Evolutionary conservation across 352 stramenopile species (phyloP).

Genomic region (Nothophytophthora sp.): DNA sequence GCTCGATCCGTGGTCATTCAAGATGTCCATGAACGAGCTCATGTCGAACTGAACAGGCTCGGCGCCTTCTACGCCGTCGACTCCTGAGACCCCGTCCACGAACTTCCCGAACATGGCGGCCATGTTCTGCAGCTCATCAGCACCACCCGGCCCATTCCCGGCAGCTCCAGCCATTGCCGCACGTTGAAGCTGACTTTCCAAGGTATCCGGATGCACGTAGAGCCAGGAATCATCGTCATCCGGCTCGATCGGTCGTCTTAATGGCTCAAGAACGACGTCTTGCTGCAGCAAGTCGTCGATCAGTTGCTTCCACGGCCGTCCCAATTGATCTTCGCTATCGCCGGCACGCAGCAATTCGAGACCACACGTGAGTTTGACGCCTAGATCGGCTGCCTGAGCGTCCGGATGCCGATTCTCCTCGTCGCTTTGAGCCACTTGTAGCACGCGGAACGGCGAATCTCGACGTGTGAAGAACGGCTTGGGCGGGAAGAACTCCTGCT

Average conservation of each 20-base stretch:
- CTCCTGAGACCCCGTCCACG: slow-evolving; percentile 52
- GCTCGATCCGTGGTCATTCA: slow-evolving; percentile 29
- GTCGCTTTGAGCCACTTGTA: slow-evolving; percentile 7
- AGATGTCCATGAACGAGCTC: slow-evolving; percentile 64
- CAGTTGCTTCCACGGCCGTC: slow-evolving; percentile 29
- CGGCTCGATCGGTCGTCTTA: slow-evolving; percentile 6
- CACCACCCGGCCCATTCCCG: slow-evolving; percentile 31
- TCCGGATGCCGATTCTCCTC: slow-evolving; percentile 17
- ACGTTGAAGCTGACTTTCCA: slow-evolving; percentile 66
- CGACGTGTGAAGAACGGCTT: slow-evolving; percentile 45
- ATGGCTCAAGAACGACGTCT: not conserved
- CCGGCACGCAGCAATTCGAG: slow-evolving; percentile 69
- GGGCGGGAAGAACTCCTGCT: slow-evolving; percentile 71
- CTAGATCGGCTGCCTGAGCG: slow-evolving; percentile 50
- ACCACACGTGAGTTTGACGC: slow-evolving; percentile 77
- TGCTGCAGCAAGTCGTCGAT: slow-evolving; percentile 38
- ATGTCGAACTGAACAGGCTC: slow-evolving; percentile 70
- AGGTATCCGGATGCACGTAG: slow-evolving; percentile 69
- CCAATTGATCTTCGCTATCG: slow-evolving; percentile 46
- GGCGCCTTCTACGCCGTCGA: slow-evolving; percentile 65
- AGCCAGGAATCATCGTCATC: slow-evolving; percentile 84
- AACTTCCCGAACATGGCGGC: slow-evolving; percentile 81
- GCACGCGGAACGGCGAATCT: slow-evolving; percentile 19
- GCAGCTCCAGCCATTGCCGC: slow-evolving; percentile 11
- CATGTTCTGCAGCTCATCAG: slow-evolving; percentile 69